Evolutionary conservation across 345 rosid genomes (phyloP).

Genomic region (Eucalyptus cloeziana): DNA sequence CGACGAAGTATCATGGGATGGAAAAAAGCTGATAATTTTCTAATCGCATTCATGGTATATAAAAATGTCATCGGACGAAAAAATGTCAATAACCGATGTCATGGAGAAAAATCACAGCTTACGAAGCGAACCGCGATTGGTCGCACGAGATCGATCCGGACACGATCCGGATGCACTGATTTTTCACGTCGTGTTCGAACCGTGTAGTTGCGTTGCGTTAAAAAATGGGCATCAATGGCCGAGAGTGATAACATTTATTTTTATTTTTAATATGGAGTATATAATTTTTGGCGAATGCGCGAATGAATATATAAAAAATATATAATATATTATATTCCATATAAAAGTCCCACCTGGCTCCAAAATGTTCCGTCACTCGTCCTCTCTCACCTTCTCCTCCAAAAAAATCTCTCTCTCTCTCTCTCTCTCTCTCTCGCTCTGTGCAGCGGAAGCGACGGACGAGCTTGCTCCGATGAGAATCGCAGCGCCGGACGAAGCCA

Average conservation of each 20-base stretch:
- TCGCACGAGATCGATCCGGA: background rate
- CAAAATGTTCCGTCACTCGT: background rate
- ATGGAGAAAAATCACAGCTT: background rate
- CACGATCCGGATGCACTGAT: background rate
- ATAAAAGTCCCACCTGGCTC: background rate
- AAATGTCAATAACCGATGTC: background rate
- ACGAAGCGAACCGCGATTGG: too few relatives aligned
- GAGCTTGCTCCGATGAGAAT: background rate
- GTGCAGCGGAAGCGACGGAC: background rate
- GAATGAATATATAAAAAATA: background rate
- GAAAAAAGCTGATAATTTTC: fast-evolving
- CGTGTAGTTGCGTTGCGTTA: background rate
- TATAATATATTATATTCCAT: background rate
- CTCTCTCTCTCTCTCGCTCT: background rate
- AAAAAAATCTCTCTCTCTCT: background rate
- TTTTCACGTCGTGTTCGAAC: background rate
- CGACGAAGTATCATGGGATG: background rate
- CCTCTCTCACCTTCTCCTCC: background rate
- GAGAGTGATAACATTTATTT: background rate
- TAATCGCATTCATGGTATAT: background rate
- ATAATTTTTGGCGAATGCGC: background rate
- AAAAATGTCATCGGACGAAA: background rate
- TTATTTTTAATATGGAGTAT: background rate
- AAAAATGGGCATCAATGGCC: background rate
- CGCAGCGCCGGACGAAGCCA: background rate